Base-by-base conservation (phyloP, 306 rosid genomes). In the Comarum palustre region DNA sequence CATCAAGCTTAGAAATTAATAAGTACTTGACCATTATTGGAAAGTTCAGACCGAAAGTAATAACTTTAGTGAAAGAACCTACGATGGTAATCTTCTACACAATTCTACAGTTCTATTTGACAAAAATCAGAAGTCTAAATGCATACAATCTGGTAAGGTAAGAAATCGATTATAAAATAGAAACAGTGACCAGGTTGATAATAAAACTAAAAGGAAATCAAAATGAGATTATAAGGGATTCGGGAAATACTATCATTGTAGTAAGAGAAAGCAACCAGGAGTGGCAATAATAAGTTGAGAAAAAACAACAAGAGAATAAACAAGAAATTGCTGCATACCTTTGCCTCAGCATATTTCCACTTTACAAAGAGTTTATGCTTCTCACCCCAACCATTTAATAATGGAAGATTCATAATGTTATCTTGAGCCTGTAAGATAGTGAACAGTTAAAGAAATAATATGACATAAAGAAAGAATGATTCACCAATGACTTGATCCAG, bases 371-470 rank as follows among this genome's bases (percentile, higher is more conserved):
- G 87, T 45, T 68, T 77, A 80, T 94, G 98, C 73, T 94, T 94
- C 84, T 94, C 98, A 47, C 98, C 98, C 98, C 97, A 94, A 54
- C 97, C 96, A 83, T 94, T 94, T 34, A 90, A 15, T 73, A 94
- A 74, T 17, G 97, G 92, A 80, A 91, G 95, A 82, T 91, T 94
- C 95, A 86, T 94, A 73, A 94, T 84, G 86, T 94, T 94, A 82
- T 94, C 98, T 84, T 93, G 98, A 74, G 98, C 96, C 98, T 93
- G 89, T 68, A 81, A 39, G 12, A 39, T 39, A 39, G 43, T 39
- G 43, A 39, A 39, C 43, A 39, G 12, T 39, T 39, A 39, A 39
- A 39, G 43, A 39, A 80, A 80, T 66, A 47, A 52, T 51, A 55
- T 38, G 51, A 38, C 19, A 66, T 12, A 77, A 72, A 27, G 63